Evolutionary conservation across 805 yeast species (phyloP), one percentile per base, ranked within the genome.

Genomic region (Hanseniaspora lachancei): DNA sequence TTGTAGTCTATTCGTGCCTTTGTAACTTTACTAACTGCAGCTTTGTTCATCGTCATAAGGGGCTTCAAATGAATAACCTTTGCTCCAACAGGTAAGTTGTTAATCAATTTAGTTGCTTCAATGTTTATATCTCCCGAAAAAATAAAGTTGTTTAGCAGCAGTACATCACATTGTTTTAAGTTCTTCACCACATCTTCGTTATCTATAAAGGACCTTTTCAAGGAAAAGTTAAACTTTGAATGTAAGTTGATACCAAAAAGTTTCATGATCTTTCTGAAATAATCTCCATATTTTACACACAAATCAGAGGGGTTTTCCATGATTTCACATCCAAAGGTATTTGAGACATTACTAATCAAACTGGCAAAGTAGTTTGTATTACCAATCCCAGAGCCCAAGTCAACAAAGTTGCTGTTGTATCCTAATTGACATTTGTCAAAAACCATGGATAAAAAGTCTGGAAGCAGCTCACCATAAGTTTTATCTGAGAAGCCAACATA

Each of bases 361-460:
- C 96, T 88, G 0, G 96, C 95, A 66, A 89, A 96, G 43, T 89
- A 75, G 0, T 85, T 83, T 57, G 96, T 87, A 64, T 89, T 89
- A 0, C 96, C 97, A 16, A 89, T 96, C 16, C 97, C 97, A 0
- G 95, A 87, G 0, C 97, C 97, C 24, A 89, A 72, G 68, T 89
- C 97, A 59, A 89, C 80, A 63, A 88, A 89, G n/a, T 73, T 77
- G 46, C 78, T 76, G 1, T 67, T 68, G 1, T 78, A 73, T 39
- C 71, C 67, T 50, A 89, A 69, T 1, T 74, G 75, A 50, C 88
- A 82, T 61, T 80, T 73, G 6, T 71, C 65, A 63, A 82, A 84
- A 3, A 86, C 83, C 60, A 75, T 79, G 42, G 88, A 76, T 43
- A 86, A 72, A 61, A 89, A 86, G 5, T 74, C 71, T 0, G 97